Evolutionary conservation across 306 rosid genomes (phyloP).

Genomic region (Leucaena leucocephala): DNA sequence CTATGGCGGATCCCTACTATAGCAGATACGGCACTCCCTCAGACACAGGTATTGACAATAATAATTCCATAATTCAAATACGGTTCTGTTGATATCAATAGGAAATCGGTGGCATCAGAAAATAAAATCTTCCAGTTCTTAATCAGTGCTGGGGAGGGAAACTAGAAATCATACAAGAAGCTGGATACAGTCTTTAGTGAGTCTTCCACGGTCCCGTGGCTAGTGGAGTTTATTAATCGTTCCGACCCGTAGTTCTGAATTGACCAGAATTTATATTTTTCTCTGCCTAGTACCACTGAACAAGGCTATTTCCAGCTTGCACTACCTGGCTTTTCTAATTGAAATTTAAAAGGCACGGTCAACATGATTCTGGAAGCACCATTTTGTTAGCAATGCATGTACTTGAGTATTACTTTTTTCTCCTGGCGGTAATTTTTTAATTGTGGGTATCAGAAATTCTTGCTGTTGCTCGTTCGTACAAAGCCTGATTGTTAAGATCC

Average conservation of each 20-base stretch:
- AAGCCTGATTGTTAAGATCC: not conserved
- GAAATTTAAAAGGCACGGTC: not conserved
- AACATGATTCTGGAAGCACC: not conserved
- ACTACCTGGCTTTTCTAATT: not conserved
- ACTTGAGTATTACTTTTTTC: not conserved
- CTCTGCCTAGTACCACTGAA: not conserved
- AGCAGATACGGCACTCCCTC: slow-evolving; percentile 44
- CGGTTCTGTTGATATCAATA: not conserved
- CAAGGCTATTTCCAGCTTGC: not conserved
- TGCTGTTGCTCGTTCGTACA: not conserved
- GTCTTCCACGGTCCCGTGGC: not conserved
- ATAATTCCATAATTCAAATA: not conserved
- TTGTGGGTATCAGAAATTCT: too few species aligned
- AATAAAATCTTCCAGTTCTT: not conserved
- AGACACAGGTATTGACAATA: slow-evolving; percentile 46
- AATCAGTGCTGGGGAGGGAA: not conserved
- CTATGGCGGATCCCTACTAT: slow-evolving; percentile 65
- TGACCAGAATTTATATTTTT: not conserved
- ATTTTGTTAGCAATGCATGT: not conserved
- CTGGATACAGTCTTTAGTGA: not conserved
- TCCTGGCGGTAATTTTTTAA: too few species aligned
- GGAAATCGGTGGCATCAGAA: not conserved
- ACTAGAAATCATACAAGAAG: not conserved
- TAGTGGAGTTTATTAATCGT: not conserved
- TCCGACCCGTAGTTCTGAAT: not conserved